These are phyloP conservation scores for Penium margaritaceum DNA, from an alignment of 139 green algal genomes.

Conservation along the genomic window DNA sequence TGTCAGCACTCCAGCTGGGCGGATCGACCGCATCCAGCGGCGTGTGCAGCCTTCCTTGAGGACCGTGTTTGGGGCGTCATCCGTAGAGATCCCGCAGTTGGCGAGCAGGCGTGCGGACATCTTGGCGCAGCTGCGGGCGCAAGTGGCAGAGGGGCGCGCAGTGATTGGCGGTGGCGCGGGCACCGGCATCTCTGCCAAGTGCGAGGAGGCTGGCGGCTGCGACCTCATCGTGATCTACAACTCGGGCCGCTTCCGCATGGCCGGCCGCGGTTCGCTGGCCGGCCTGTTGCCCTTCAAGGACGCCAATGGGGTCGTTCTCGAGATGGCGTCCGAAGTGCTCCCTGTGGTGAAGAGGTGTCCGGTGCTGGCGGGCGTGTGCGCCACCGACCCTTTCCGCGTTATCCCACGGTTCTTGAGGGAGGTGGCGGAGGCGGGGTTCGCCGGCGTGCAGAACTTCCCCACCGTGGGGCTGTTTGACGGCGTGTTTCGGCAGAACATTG, in stretches of 20 bases:
- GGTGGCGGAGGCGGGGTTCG: too few relatives aligned
- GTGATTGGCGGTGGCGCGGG: slow-evolving; percentile 5
- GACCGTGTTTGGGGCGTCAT: too few relatives aligned
- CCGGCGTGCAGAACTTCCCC: too few relatives aligned
- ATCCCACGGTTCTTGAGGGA: too few relatives aligned
- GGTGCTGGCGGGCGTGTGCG: too few relatives aligned
- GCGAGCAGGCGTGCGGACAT: neutral
- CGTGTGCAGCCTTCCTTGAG: too few relatives aligned
- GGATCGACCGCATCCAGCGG: too few relatives aligned
- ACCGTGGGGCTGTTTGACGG: too few relatives aligned
- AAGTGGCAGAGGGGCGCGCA: neutral
- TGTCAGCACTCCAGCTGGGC: too few relatives aligned
- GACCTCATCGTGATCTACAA: slow-evolving; percentile 14
- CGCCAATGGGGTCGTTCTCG: slow-evolving; percentile 3
- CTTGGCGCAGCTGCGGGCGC: neutral
- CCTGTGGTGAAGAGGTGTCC: too few relatives aligned
- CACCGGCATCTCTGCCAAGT: slow-evolving; percentile 5
- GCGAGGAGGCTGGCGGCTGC: neutral
- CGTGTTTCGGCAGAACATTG: too few relatives aligned
- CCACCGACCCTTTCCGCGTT: too few relatives aligned
- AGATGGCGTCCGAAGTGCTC: neutral
- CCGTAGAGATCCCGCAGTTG: neutral
- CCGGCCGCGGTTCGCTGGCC: neutral
- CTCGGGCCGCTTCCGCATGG: slow-evolving; percentile 14
- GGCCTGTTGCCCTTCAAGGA: neutral